A percentile compares a stretch with the other conserved stretches of the same genome.
phyloP scores from a whole-genome alignment of 148 eudicot genomes.

The Suaeda aralocaspica region DNA sequence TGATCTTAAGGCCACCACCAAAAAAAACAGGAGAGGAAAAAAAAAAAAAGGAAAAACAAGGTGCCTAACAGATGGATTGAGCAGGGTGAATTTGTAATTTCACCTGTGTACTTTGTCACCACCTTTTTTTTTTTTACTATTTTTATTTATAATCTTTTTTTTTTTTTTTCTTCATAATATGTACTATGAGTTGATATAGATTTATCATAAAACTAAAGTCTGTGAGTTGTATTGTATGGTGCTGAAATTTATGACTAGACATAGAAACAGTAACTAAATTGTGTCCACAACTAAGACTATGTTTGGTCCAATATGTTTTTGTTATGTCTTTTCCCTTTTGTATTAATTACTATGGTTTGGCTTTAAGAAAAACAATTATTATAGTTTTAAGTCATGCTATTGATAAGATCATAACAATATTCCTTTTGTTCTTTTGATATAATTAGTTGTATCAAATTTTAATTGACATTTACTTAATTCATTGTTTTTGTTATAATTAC shows the following conservation, averaged over 20 bases:
- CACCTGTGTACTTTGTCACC: slow-evolving; percentile 23
- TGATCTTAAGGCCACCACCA: slow-evolving; percentile 36
- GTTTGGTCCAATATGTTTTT: slow-evolving; percentile 31
- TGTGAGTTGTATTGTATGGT: slow-evolving; percentile 29
- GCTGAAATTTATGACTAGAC: slow-evolving; percentile 33
- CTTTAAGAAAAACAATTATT: slow-evolving; percentile 15
- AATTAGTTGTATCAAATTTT: too few species aligned
- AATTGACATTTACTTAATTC: too few species aligned
- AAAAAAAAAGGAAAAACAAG: slow-evolving; percentile 2
- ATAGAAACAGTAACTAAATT: slow-evolving; percentile 27
- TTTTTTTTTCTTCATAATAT: too few species aligned
- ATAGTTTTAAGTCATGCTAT: slow-evolving; percentile 19
- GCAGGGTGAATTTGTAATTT: slow-evolving; percentile 37
- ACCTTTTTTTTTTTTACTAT: slow-evolving; percentile 13
- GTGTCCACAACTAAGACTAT: slow-evolving; percentile 31
- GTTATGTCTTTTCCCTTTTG: slow-evolving; percentile 9
- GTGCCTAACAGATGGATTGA: slow-evolving; percentile 34
- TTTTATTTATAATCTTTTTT: not conserved
- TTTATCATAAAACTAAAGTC: slow-evolving; percentile 20
- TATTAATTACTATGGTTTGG: slow-evolving; percentile 13
- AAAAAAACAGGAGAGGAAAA: not conserved
- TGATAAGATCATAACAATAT: not conserved
- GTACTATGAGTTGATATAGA: slow-evolving; percentile 28
- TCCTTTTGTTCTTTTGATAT: too few species aligned
- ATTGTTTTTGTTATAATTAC: too few species aligned